Conservation (phyloP, 164 flowering plant genomes). For the Kingdonia uniflora region DNA sequence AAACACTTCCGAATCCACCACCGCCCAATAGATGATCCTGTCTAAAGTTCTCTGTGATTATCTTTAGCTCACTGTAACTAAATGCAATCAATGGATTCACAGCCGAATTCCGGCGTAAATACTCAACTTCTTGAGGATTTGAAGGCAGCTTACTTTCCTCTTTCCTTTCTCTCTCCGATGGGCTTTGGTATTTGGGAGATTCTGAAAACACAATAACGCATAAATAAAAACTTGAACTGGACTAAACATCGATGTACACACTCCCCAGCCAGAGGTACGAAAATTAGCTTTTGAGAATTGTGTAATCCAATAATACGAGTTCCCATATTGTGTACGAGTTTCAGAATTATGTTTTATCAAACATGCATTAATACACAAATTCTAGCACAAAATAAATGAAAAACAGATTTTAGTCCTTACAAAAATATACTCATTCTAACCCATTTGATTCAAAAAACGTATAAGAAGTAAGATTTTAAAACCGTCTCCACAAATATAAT, state of each 20-base stretch:
- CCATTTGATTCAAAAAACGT: no score
- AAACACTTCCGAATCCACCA: conserved; percentile 95
- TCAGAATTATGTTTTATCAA: no score
- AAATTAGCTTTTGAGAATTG: no score
- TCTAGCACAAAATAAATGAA: no score
- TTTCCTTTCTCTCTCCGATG: conserved; percentile 20
- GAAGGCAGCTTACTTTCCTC: conserved; percentile 49
- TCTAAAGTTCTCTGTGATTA: conserved; percentile 69
- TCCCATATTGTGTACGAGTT: no score
- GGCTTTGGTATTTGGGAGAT: conserved; percentile 32
- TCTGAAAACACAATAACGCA: conserved; percentile 23
- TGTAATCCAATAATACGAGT: no score
- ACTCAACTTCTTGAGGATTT: conserved; percentile 85
- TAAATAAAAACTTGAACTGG: neutral
- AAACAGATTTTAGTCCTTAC: neutral
- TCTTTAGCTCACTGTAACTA: conserved; percentile 54
- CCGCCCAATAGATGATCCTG: conserved; percentile 73
- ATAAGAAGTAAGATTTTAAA: no score
- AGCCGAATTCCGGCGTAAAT: conserved; percentile 63
- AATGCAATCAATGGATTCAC: conserved; percentile 71
- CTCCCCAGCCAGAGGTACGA: no score
- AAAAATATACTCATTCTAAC: neutral
- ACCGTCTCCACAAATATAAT: no score
- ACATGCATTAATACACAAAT: no score
- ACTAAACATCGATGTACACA: no score